Evolutionary conservation across 2,329 filamentous ascomycete species (phyloP), one percentile per base, ranked within the genome.

Genomic region (Penicillium sclerotiorum): DNA sequence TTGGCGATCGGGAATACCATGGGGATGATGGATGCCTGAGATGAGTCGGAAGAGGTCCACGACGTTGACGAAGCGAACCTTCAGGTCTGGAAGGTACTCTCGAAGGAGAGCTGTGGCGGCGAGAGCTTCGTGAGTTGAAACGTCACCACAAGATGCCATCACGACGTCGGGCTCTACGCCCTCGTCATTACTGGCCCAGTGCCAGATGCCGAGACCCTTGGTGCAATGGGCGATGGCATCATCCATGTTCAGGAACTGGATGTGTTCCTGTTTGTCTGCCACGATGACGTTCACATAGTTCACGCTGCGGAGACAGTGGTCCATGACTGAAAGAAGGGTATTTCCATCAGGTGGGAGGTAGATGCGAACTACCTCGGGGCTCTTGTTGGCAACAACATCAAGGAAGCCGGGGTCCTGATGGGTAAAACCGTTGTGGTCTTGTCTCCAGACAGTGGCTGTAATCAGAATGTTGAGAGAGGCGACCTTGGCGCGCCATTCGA

Each of bases 241-340:
- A 1, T 90, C 84, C 81, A 89, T 89, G 57, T 77, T 73, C n/a
- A 90, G 80, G 68, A 83, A 91, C 64, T 91, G 88, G 18, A 90
- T 78, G 63, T 90, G 88, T 33, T 88, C 81, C 66, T 91, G 87
- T 74, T 92, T 92, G 73, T 91, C 88, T 38, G 88, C 83, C 1
- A 91, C 88, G 42, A 92, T 77, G 39, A 90, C 87, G 65, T 92
- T 92, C 73, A 92, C 88, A 65, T 92, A 91, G 77, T 90, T 91
- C 59, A 76, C 76, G 40, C 83, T 88, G 54, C 80, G 80, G 52
- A 92, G 77, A 66, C 88, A 91, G 73, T 92, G 88, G 63, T 90
- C 80, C 79, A 86, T 89, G 36, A 86, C 83, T 1, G 85, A 88
- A 6, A 92, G 81, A 9, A 92, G 77, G 60, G 85, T 88, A 74